These are phyloP conservation scores for Madurella fahalii DNA, from an alignment of 2,329 filamentous ascomycete species.

Conservation along the genomic window DNA sequence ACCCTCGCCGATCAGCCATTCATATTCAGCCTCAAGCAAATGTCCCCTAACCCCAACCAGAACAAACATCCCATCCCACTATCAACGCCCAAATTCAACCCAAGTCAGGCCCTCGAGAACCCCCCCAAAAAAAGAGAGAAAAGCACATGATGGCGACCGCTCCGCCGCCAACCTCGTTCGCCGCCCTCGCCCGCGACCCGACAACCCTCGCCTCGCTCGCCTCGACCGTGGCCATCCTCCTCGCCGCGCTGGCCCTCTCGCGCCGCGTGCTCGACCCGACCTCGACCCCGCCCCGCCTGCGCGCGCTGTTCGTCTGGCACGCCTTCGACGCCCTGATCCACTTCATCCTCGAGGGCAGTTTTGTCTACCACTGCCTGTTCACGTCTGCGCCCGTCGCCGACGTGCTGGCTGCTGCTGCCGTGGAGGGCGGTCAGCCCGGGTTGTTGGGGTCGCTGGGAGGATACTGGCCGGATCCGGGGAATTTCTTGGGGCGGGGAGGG, in stretches of 20 bases:
- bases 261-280: conserved; percentile 43
- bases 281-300: conserved; percentile 53
- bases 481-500: conserved; percentile 53
- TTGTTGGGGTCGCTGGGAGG: conserved; percentile 28
- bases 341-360: conserved; percentile 84
- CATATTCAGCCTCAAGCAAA: too few species aligned
- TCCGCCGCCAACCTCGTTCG: conserved; percentile 36
- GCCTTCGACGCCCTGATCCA: conserved; percentile 90
- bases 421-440: conserved; percentile 19
- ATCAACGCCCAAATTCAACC: neutral
- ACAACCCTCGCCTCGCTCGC: conserved; percentile 57
- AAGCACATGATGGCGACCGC: conserved; percentile 10
- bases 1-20: neutral
- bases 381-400: conserved; percentile 38
- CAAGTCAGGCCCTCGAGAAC: too few species aligned
- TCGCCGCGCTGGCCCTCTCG: conserved; percentile 48
- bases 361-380: conserved; percentile 93
- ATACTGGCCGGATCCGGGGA: conserved; percentile 45
- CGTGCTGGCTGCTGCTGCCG: neutral
- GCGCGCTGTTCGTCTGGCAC: conserved; percentile 90
- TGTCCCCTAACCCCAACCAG: too few species aligned
- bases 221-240: conserved; percentile 50
- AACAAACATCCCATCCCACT: too few species aligned
- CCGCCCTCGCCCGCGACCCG: conserved; percentile 49
- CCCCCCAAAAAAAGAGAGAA: neutral